These are phyloP conservation scores for Naganishia antarctica DNA, from an alignment of 768 basidiomycete genomes.

Conservation along the genomic window DNA sequence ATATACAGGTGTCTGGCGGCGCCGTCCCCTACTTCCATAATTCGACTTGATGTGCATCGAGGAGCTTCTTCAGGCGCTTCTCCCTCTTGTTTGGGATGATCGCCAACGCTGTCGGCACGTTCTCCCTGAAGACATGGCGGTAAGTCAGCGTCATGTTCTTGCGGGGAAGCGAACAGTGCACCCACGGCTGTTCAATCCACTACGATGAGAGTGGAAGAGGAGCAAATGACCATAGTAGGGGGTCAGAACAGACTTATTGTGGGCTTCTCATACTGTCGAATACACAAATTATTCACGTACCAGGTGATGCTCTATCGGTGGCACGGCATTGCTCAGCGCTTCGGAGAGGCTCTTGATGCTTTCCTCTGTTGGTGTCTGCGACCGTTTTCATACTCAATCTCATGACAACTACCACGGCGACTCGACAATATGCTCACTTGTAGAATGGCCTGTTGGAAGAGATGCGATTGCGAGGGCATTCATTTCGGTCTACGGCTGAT, in stretches of 20 bases:
- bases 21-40: slow-evolving; percentile 34
- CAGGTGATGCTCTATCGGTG: slow-evolving; percentile 41
- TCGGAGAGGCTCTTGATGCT: slow-evolving; percentile 5
- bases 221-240: neutral
- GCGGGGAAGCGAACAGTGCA: neutral
- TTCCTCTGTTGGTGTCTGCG: slow-evolving; percentile 2
- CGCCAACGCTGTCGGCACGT: slow-evolving; percentile 47
- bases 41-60: slow-evolving; percentile 36
- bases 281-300: too few relatives aligned
- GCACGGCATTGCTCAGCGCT: slow-evolving; percentile 31
- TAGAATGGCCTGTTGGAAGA: slow-evolving; percentile 9
- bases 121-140: slow-evolving; percentile 34
- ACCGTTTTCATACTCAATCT: neutral
- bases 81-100: slow-evolving; percentile 47
- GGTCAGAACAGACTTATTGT: neutral
- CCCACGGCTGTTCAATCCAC: slow-evolving; percentile 50
- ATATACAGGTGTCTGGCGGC: too few relatives aligned
- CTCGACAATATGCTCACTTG: slow-evolving; percentile 5
- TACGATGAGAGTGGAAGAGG: neutral
- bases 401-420: neutral
- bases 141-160: slow-evolving; percentile 2
- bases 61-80: slow-evolving; percentile 40
- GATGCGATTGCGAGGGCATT: neutral
- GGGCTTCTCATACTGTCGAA: neutral
- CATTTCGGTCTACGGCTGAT: neutral